Conservation (phyloP, 108 stramenopile species). For the Nitzschia sp. region DNA sequence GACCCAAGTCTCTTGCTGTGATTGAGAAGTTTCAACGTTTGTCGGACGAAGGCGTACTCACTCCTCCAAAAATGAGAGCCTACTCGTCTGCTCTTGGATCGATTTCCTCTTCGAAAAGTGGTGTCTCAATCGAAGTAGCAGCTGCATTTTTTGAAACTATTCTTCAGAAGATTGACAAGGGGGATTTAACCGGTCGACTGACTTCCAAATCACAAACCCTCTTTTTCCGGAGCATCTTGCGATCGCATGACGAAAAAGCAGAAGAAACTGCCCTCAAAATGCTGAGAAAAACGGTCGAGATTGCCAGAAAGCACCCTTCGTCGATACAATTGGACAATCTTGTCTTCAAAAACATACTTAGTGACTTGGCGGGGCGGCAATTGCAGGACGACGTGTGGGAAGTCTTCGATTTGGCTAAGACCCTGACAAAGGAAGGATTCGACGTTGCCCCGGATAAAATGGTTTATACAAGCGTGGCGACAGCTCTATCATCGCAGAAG, state of each 20-base stretch:
- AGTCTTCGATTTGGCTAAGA: conserved; percentile 12
- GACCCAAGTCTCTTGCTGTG: background rate
- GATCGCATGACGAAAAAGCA: background rate
- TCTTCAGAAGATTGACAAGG: background rate
- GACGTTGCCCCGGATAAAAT: background rate
- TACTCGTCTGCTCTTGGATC: background rate
- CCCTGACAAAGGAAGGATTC: background rate
- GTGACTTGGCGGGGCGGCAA: background rate
- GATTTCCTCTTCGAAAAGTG: background rate
- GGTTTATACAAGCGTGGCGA: background rate
- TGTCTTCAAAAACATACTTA: conserved; percentile 5
- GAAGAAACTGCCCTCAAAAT: background rate
- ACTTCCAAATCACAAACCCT: background rate
- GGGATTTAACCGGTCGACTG: background rate
- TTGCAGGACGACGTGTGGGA: background rate
- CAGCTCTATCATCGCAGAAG: background rate
- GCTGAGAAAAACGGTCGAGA: background rate
- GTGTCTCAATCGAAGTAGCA: background rate
- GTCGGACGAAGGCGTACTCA: background rate
- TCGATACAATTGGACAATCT: background rate
- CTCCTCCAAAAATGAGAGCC: background rate
- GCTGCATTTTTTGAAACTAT: background rate
- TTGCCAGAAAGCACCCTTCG: background rate
- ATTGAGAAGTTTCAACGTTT: background rate
- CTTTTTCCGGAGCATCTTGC: background rate